phyloP scores from a whole-genome alignment of 495 filamentous ascomycete species.

The Hypoxylon lienhwacheense region DNA sequence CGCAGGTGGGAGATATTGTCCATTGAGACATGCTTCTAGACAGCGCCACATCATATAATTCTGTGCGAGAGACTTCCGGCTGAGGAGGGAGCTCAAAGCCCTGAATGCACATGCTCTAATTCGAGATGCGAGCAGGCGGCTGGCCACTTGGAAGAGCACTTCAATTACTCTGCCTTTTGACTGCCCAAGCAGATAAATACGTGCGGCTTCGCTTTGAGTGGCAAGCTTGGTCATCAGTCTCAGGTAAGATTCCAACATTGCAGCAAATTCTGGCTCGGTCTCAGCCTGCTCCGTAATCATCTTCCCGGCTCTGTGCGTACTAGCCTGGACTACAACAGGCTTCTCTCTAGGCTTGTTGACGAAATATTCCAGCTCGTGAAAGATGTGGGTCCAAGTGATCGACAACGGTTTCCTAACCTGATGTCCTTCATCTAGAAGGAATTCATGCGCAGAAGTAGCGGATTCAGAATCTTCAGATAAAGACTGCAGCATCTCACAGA shows the following conservation, averaged over 20 bases:
- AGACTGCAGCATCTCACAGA: conserved; percentile 90
- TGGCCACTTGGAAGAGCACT: conserved; percentile 68
- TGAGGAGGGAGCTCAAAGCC: conserved; percentile 67
- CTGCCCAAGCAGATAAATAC: conserved; percentile 69
- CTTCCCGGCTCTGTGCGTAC: conserved; percentile 61
- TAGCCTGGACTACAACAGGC: conserved; percentile 55
- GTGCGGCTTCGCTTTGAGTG: conserved; percentile 64
- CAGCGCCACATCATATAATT: conserved; percentile 68
- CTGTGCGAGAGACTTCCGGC: conserved; percentile 59
- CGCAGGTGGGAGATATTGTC: conserved; percentile 46
- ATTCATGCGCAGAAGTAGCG: conserved; percentile 79
- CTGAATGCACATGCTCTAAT: conserved; percentile 77
- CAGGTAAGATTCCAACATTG: conserved; percentile 93
- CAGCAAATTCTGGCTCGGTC: conserved; percentile 80
- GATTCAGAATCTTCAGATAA: conserved; percentile 78
- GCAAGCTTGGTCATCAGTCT: conserved; percentile 80
- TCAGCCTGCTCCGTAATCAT: conserved; percentile 56
- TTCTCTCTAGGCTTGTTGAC: conserved; percentile 68
- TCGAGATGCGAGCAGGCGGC: conserved; percentile 66
- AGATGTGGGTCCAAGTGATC: conserved; percentile 89
- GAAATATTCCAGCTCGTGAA: conserved; percentile 81
- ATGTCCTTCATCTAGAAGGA: conserved; percentile 83
- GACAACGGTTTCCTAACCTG: conserved; percentile 75
- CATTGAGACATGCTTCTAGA: conserved; percentile 72
- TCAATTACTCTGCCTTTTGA: conserved; percentile 63